Conservation (phyloP, 768 basidiomycete species). For the Suillus subaureus region DNA sequence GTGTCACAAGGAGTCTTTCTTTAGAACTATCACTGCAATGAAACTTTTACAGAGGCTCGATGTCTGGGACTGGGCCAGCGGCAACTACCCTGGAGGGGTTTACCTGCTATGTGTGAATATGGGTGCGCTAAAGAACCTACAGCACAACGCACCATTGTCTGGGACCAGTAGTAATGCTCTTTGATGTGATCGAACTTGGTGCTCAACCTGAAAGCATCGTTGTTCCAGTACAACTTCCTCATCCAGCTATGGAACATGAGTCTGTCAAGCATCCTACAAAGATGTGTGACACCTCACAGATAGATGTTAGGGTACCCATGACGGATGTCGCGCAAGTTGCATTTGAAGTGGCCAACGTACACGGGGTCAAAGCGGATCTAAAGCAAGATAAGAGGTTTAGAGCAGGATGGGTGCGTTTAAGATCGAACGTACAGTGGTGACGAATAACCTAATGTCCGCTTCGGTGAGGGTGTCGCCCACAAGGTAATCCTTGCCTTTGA, state of each 20-base stretch:
- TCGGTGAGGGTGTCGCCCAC: conserved; percentile 84
- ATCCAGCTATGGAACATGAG: conserved; percentile 57
- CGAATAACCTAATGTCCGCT: conserved; percentile 84
- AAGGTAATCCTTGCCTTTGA: conserved; percentile 81
- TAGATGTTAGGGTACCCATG: conserved; percentile 86
- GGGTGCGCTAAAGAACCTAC: neutral
- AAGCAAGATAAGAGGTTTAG: neutral
- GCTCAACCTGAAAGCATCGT: conserved; percentile 81
- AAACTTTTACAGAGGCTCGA: conserved; percentile 54
- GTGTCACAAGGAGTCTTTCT: conserved; percentile 20
- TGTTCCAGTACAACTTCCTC: conserved; percentile 90
- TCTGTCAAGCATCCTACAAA: neutral
- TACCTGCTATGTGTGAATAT: conserved; percentile 47
- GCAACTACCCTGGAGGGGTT: conserved; percentile 82
- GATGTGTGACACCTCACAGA: conserved; percentile 29
- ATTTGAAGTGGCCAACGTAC: conserved; percentile 93
- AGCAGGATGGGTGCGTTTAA: neutral
- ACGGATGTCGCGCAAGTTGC: conserved; percentile 85
- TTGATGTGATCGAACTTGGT: conserved; percentile 86
- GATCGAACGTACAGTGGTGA: conserved; percentile 73
- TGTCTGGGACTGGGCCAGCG: conserved; percentile 68
- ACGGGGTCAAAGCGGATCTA: conserved; percentile 89
- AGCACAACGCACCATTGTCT: conserved; percentile 21
- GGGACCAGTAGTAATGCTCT: conserved; percentile 42
- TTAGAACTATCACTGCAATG: neutral